Conservation (phyloP, 805 yeast species). For the Ogataea pilisensis region DNA sequence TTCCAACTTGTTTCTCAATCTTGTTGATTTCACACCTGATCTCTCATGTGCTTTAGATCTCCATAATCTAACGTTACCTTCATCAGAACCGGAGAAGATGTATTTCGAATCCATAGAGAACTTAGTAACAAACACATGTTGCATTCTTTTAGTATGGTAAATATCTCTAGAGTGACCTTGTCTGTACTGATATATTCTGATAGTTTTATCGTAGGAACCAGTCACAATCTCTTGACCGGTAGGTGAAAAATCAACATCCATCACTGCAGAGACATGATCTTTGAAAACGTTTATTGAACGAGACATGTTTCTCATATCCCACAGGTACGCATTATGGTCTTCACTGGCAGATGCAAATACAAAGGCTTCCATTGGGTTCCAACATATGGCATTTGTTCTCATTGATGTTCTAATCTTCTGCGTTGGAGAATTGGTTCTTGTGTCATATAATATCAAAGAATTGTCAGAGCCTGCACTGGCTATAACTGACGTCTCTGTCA, state of each 20-base stretch:
- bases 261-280: constrained; percentile 94
- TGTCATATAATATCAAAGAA: constrained; percentile 84
- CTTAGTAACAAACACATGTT: constrained; percentile 78
- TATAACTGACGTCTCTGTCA: constrained; percentile 80
- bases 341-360: constrained; percentile 89
- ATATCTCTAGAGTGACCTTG: constrained; percentile 94
- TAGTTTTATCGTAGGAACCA: constrained; percentile 91
- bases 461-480: constrained; percentile 92
- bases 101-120: constrained; percentile 88
- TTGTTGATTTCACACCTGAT: constrained; percentile 72
- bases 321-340: constrained; percentile 89
- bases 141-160: constrained; percentile 98
- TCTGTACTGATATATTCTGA: constrained; percentile 62
- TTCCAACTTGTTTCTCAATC: constrained; percentile 78
- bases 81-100: constrained; percentile 89
- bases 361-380: constrained; percentile 99
- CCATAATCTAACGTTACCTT: constrained; percentile 94
- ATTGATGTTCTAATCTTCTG: constrained; percentile 82
- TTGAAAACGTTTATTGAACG: constrained; percentile 81
- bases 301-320: constrained; percentile 93
- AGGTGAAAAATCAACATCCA: constrained; percentile 93
- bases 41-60: constrained; percentile 83
- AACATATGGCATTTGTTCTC: constrained; percentile 80
- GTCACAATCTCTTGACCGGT: constrained; percentile 96
- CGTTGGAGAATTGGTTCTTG: constrained; percentile 85